phyloP scores from a whole-genome alignment of 495 filamentous ascomycete species.

The Penicillium ucsense region DNA sequence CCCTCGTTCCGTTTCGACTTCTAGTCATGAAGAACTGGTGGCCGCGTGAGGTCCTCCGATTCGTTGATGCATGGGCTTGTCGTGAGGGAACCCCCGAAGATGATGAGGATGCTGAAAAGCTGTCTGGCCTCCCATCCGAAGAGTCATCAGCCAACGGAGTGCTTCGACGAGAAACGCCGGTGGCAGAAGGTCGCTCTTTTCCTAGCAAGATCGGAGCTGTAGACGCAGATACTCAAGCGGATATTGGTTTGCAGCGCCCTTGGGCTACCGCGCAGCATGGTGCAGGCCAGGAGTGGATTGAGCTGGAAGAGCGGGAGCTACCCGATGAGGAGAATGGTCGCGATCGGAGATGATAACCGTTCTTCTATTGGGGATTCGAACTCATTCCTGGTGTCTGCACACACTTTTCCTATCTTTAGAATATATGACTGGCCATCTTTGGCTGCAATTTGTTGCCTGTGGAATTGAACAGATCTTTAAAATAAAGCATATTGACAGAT shows the following conservation, averaged over 20 bases:
- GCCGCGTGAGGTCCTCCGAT: slow-evolving; percentile 49
- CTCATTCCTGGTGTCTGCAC: too few species aligned
- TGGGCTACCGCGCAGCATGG: slow-evolving; percentile 2
- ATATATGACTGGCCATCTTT: too few species aligned
- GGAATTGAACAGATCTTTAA: too few species aligned
- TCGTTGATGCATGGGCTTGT: slow-evolving; percentile 66
- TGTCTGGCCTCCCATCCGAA: slow-evolving; percentile 1
- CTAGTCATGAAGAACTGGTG: slow-evolving; percentile 55
- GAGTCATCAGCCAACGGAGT: neutral
- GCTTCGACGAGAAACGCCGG: too few species aligned
- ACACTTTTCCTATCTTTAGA: too few species aligned
- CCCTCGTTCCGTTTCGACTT: slow-evolving; percentile 53
- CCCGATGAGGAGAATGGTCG: slow-evolving; percentile 17
- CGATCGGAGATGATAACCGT: neutral
- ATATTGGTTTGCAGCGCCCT: slow-evolving; percentile 3
- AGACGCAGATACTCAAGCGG: neutral
- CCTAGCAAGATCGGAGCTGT: neutral
- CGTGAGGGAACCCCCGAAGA: slow-evolving; percentile 54
- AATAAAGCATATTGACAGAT: too few species aligned
- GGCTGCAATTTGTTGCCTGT: too few species aligned
- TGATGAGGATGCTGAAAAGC: slow-evolving; percentile 35
- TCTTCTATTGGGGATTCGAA: neutral
- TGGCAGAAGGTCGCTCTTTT: neutral
- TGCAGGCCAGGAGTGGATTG: slow-evolving; percentile 19
- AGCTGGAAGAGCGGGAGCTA: slow-evolving; percentile 8